phyloP scores from a whole-genome alignment of 495 filamentous ascomycete genomes.

The Xylaria curta region DNA sequence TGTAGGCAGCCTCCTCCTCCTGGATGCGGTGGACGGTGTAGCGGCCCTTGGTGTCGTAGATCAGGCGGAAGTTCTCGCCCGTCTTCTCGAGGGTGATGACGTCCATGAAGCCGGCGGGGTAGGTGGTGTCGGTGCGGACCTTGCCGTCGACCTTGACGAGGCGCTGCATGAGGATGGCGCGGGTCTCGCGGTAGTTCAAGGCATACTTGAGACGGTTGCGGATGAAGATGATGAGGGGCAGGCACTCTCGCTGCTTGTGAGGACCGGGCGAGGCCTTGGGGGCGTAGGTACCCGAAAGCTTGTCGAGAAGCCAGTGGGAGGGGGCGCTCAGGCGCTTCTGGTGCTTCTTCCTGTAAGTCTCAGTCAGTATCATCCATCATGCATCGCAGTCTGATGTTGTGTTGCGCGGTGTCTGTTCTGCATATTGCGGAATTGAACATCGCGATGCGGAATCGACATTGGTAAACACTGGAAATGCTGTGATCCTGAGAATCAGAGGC shows the following conservation, averaged over 20 bases:
- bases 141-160: conserved; percentile 99
- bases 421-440: background rate
- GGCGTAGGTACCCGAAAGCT: conserved; percentile 96
- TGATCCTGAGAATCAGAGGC: background rate
- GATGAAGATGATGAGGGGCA: conserved; percentile 99
- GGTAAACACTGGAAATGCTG: background rate
- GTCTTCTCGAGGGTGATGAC: conserved; percentile 99
- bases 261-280: conserved; percentile 95
- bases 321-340: conserved; percentile 99
- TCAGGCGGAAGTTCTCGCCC: conserved; percentile 98
- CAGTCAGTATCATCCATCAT: conserved; percentile 23
- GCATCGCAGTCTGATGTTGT: background rate
- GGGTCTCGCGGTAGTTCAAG: conserved; percentile 95
- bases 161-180: conserved; percentile 99
- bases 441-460: background rate
- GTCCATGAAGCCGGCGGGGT: conserved; percentile 98
- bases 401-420: background rate
- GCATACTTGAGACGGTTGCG: conserved; percentile 99
- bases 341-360: conserved; percentile 85
- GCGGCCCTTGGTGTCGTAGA: conserved; percentile 99
- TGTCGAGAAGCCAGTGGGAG: conserved; percentile 99
- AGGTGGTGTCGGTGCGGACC: conserved; percentile 98
- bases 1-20: conserved; percentile 97
- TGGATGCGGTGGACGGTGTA: conserved; percentile 99
- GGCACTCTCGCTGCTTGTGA: conserved; percentile 98